A percentile compares a stretch with the other conserved stretches of the same genome.
Evolutionary conservation across 306 rosid species (phyloP).

Genomic region (Prunus mume): DNA sequence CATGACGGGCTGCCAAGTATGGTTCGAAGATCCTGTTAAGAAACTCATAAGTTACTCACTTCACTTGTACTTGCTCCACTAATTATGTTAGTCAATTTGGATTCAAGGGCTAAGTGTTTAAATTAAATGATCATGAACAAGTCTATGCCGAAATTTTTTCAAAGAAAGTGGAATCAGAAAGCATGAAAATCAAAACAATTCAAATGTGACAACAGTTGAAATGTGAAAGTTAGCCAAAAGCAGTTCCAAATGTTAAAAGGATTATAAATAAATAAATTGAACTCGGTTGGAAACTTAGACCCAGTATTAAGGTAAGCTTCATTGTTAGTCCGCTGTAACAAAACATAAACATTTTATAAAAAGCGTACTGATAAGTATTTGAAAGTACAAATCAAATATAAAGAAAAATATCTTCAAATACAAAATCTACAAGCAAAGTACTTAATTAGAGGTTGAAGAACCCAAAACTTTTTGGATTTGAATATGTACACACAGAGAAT

Average conservation of each 20-base stretch:
- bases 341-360: neutral
- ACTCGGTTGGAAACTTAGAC: neutral
- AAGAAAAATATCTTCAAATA: neutral
- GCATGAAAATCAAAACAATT: neutral
- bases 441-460: neutral
- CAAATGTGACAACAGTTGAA: neutral
- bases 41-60: conserved; percentile 34
- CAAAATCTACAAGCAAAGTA: neutral
- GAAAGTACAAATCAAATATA: neutral
- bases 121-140: neutral
- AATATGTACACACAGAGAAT: neutral
- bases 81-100: conserved; percentile 9
- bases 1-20: conserved; percentile 54
- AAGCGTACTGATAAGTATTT: neutral
- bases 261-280: neutral
- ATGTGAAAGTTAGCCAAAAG: neutral
- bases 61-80: conserved; percentile 15
- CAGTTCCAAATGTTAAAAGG: neutral
- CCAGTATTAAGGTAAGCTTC: neutral
- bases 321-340: neutral
- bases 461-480: neutral
- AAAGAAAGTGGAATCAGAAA: neutral
- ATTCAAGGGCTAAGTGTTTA: neutral
- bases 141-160: neutral
- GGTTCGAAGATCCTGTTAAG: conserved; percentile 44